A percentile compares a stretch with the other conserved stretches of the same genome.
These are phyloP conservation scores for Calonectria crousiana DNA, from an alignment of 2,329 filamentous ascomycete genomes.

Conservation along the genomic window DNA sequence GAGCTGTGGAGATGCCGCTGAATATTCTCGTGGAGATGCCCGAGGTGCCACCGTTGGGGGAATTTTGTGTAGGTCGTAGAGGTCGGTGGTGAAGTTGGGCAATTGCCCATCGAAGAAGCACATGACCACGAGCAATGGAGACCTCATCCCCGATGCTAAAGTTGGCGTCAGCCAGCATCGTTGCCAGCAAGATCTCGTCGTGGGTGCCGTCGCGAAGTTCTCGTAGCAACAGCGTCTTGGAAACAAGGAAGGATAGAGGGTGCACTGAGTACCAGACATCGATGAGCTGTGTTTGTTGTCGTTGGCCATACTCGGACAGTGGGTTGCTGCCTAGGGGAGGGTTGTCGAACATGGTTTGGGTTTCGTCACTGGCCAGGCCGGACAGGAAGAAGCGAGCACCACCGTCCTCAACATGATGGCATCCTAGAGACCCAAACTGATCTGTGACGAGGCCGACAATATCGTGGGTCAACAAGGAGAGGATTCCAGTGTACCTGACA, in stretches of 20 bases:
- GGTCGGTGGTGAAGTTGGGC: constrained; percentile 48
- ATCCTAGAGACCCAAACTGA: constrained; percentile 48
- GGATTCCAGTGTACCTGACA: constrained; percentile 42
- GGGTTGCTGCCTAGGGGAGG: constrained; percentile 38
- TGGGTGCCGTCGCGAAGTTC: constrained; percentile 54
- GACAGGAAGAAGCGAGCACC: constrained; percentile 44
- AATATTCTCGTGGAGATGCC: constrained; percentile 50
- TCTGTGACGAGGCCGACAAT: constrained; percentile 47
- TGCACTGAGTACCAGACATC: constrained; percentile 57
- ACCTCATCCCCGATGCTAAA: constrained; percentile 47
- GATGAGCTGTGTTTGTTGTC: constrained; percentile 52
- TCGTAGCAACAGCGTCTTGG: constrained; percentile 55
- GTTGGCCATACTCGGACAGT: constrained; percentile 45
- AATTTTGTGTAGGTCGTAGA: constrained; percentile 32
- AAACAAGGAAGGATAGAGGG: constrained; percentile 54
- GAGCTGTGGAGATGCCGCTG: constrained; percentile 48
- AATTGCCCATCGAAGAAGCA: constrained; percentile 50
- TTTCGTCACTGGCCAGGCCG: constrained; percentile 44
- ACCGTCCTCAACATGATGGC: constrained; percentile 43
- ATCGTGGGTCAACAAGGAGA: constrained; percentile 47
- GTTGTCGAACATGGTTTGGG: constrained; percentile 49
- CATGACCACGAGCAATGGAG: constrained; percentile 44
- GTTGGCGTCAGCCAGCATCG: constrained; percentile 55
- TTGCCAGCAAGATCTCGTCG: constrained; percentile 53
- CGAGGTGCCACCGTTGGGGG: constrained; percentile 37